Conservation (phyloP, 805 yeast genomes). For the Saturnispora dispora region DNA sequence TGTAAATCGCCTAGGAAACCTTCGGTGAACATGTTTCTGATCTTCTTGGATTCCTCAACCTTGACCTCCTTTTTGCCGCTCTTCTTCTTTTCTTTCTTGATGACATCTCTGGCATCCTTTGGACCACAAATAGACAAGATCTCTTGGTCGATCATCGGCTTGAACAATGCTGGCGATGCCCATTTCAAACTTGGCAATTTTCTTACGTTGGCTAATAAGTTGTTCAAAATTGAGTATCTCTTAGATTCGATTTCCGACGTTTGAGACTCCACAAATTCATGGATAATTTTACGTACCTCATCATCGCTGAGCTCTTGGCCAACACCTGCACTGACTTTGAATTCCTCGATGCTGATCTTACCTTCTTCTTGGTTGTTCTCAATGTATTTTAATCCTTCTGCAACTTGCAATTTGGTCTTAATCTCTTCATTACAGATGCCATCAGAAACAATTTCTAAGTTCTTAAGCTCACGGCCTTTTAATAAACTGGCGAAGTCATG, state of each 20-base stretch:
- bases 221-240: slow-evolving; percentile 74
- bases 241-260: slow-evolving; percentile 53
- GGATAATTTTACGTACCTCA: slow-evolving; percentile 51
- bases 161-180: slow-evolving; percentile 84
- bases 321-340: slow-evolving; percentile 68
- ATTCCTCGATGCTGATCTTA: slow-evolving; percentile 34
- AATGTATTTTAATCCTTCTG: slow-evolving; percentile 71
- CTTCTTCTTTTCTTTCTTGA: slow-evolving; percentile 67
- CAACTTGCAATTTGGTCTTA: slow-evolving; percentile 62
- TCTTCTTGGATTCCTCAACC: slow-evolving; percentile 20
- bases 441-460: slow-evolving; percentile 44
- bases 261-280: slow-evolving; percentile 49
- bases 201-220: slow-evolving; percentile 68
- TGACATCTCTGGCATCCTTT: slow-evolving; percentile 87
- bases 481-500: slow-evolving; percentile 71
- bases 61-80: slow-evolving; percentile 24
- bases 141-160: slow-evolving; percentile 76
- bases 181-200: slow-evolving; percentile 70
- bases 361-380: slow-evolving; percentile 32
- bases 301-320: slow-evolving; percentile 66
- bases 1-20: slow-evolving; percentile 95
- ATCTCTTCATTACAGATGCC: slow-evolving; percentile 60
- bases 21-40: slow-evolving; percentile 80
- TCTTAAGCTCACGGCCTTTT: slow-evolving; percentile 46
- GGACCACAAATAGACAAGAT: slow-evolving; percentile 77